Evolutionary conservation across 78 protist species (phyloP), one percentile per base, ranked within the genome.

Genomic region (Dictyostelium brefeldianum): DNA sequence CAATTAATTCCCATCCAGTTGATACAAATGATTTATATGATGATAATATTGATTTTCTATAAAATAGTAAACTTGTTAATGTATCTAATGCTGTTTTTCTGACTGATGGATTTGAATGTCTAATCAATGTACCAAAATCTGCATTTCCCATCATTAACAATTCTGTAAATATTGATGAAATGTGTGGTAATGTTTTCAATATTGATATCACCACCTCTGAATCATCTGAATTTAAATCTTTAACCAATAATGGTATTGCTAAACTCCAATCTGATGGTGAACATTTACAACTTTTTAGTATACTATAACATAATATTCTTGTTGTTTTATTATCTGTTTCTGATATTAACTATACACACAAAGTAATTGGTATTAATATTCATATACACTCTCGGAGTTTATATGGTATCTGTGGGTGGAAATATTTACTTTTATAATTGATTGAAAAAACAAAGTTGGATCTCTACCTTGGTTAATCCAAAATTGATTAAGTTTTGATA

Each of bases 401-500:
- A n/a, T n/a, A n/a, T n/a, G n/a, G n/a, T 53, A 53, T 53, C 57
- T 53, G 11, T n/a, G n/a, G n/a, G n/a, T n/a, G n/a, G n/a, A n/a
- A n/a, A n/a, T 69, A 62, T 12, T 51, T 87, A 87, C 93, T 51
- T 48, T 87, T 48, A 87, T 27, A 41, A 87, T 54, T 29, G 93
- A 87, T 11, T 48, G 12, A 87, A 64, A 87, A 56, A 87, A 87
- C 20, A 87, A 47, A 64, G 93, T 77, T 15, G 93, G 93, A 78
- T 87, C 93, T 46, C 78, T 59, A 22, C 93, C 93, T 87, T 87
- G 93, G 77, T 87, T 87, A 8, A 87, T 77, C 93, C 93, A 87
- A 65, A 20, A 65, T n/a, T 65, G 79, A 77, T 87, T 87, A 7
- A 87, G n/a, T 36, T 87, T 87, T 65, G 81, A 69, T 20, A 87